phyloP scores from a whole-genome alignment of 495 filamentous ascomycete genomes.

The Copromyces sp. region DNA sequence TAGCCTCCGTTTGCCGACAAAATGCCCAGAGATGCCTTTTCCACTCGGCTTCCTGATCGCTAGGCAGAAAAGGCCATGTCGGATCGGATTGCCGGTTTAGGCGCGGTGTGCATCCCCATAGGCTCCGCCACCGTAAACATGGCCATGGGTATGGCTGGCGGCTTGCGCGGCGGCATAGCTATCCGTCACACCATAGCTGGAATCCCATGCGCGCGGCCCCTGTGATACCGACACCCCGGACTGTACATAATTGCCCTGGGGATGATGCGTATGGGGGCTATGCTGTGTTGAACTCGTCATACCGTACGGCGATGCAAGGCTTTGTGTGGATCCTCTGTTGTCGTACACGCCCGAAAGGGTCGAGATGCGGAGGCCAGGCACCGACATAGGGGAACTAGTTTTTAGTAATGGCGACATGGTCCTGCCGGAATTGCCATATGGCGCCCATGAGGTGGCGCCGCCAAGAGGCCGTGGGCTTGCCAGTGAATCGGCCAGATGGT shows the following conservation, averaged over 20 bases:
- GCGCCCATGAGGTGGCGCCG: conserved; percentile 23
- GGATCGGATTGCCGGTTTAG: conserved; percentile 11
- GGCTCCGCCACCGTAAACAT: conserved; percentile 30
- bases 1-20: not conserved
- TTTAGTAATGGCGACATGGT: conserved; percentile 33
- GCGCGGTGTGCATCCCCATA: conserved; percentile 34
- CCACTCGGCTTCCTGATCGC: not conserved
- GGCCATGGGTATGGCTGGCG: conserved; percentile 23
- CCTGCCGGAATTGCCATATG: conserved; percentile 20
- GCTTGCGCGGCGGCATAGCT: conserved; percentile 23
- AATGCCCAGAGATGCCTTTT: not conserved
- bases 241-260: conserved; percentile 17
- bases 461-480: conserved; percentile 34
- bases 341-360: conserved; percentile 23
- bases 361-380: conserved; percentile 16
- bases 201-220: conserved; percentile 23
- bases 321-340: conserved; percentile 15
- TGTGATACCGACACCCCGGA: conserved; percentile 17
- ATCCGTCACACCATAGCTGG: conserved; percentile 23
- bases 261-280: conserved; percentile 19
- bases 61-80: not conserved
- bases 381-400: conserved; percentile 17
- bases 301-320: conserved; percentile 19
- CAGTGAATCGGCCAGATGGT: conserved; percentile 33
- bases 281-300: conserved; percentile 22